Base-by-base conservation (phyloP, 805 yeast species). In the Yarrowia osloensis region DNA sequence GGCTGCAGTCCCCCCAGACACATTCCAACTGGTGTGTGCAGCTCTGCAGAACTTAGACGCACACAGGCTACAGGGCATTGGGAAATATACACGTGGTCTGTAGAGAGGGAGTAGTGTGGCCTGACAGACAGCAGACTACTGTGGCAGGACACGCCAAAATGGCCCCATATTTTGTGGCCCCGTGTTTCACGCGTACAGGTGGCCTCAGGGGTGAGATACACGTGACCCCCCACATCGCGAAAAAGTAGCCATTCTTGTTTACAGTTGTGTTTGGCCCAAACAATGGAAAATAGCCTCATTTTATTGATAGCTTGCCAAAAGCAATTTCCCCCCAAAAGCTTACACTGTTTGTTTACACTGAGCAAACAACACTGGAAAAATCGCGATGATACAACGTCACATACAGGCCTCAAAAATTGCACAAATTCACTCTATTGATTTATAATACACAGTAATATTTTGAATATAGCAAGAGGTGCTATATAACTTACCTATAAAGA, bases 401-500 rank as follows among this genome's bases (percentile, higher is more conserved):
- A 28, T 28, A 28, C 31, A 31, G 6, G 2, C 35, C n/a, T n/a
- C n/a, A n/a, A n/a, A n/a, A 13, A 44, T 47, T 40, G 21, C 29
- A 35, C 19, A 50, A 50, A 31, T 22, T 52, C 59, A 17, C 42
- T 52, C 42, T 22, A 33, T 33, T 33, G 28, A 26, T 35, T 54
- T 54, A 54, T 54, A 37, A 54, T 54, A 54, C 61, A 54, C 61
- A 54, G 55, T 29, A 49, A 50, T 35, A 35, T 35, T 54, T 54
- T 24, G 44, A 54, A 54, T 54, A 54, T 54, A 54, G 61, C 61
- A 22, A 35, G 17, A 33, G 33, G 46, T 17, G 55, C 57, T 31
- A 31, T 54, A 54, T 24, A 54, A 57, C 63, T 57, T 57, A 57
- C 63, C 63, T 57, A 54, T 54, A 54, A 50, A 57, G 63, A 57